Conservation (phyloP, 2,329 filamentous ascomycete genomes). For the Zelopaecilomyces penicillatus region DNA sequence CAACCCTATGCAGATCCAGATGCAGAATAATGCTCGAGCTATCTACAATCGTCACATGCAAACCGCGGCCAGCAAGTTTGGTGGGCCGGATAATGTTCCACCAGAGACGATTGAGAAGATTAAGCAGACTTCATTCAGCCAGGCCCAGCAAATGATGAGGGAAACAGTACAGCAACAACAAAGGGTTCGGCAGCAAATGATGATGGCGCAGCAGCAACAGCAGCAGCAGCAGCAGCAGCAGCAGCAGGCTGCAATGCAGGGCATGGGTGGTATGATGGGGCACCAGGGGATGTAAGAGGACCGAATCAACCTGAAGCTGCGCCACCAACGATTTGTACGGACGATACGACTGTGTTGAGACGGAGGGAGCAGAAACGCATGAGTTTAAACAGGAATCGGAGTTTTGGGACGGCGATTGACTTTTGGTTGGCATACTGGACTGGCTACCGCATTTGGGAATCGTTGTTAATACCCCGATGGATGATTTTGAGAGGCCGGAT, state of each 20-base stretch:
- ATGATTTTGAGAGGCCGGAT: constrained; percentile 16
- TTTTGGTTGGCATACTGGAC: constrained; percentile 5
- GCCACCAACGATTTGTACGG: neutral
- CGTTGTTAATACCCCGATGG: constrained; percentile 23
- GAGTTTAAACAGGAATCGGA: constrained; percentile 10
- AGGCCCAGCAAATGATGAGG: constrained; percentile 30
- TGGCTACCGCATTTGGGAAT: constrained; percentile 13
- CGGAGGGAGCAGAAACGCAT: neutral
- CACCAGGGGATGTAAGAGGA: constrained; percentile 37
- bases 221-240: constrained; percentile 24
- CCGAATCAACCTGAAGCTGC: neutral
- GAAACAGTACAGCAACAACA: constrained; percentile 21
- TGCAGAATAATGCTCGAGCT: constrained; percentile 24
- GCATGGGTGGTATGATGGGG: constrained; percentile 48
- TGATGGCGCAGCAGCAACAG: constrained; percentile 29
- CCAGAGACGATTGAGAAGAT: constrained; percentile 36
- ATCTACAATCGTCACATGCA: constrained; percentile 33
- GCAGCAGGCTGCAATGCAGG: constrained; percentile 40
- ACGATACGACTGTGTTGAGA: neutral
- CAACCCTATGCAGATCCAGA: constrained; percentile 23
- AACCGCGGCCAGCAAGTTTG: constrained; percentile 26
- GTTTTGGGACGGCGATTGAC: constrained; percentile 10
- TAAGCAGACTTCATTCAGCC: constrained; percentile 31
- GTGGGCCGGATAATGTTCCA: constrained; percentile 37
- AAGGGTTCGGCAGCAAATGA: constrained; percentile 24